phyloP scores from a whole-genome alignment of 2,329 filamentous ascomycete genomes.

The Juglanconis sp. region DNA sequence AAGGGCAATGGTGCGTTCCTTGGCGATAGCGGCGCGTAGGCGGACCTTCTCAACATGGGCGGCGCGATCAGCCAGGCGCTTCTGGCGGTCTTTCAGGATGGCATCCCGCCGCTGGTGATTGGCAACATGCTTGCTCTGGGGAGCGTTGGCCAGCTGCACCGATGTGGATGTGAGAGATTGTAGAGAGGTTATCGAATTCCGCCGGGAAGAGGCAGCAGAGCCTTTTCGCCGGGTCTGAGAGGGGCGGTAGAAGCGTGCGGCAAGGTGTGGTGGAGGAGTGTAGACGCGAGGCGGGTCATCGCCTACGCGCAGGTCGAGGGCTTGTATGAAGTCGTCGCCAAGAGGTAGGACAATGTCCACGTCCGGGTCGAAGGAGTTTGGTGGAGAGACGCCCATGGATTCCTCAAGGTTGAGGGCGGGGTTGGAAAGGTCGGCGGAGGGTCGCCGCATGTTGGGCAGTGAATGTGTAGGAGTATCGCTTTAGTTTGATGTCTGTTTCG shows the following conservation, averaged over 20 bases:
- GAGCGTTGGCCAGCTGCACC: conserved; percentile 45
- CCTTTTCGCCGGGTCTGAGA: conserved; percentile 66
- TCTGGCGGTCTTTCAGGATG: conserved; percentile 77
- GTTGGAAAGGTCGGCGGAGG: conserved; percentile 29
- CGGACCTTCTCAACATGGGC: conserved; percentile 82
- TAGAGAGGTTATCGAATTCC: conserved; percentile 74
- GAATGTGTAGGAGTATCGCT: conserved; percentile 39
- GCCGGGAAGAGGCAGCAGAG: conserved; percentile 73
- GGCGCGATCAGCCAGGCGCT: conserved; percentile 73
- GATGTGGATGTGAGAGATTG: conserved; percentile 65
- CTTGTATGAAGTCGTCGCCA: conserved; percentile 19
- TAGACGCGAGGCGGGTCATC: conserved; percentile 35
- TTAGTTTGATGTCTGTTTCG: background rate
- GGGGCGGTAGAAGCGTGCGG: conserved; percentile 72
- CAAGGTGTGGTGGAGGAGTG: conserved; percentile 72
- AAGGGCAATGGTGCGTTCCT: conserved; percentile 62
- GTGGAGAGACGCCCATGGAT: conserved; percentile 24
- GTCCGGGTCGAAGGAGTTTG: conserved; percentile 20
- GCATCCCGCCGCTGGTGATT: conserved; percentile 77
- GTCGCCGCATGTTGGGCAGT: conserved; percentile 32
- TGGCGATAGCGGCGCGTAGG: conserved; percentile 69
- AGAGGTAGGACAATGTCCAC: conserved; percentile 20
- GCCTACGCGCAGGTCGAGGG: conserved; percentile 12
- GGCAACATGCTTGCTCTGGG: conserved; percentile 73
- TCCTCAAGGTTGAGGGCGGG: conserved; percentile 30